Percentiles rank a stretch among this genome's conserved stretches.
Evolutionary conservation across 2,329 filamentous ascomycete species (phyloP).

Genomic region (Aureobasidium pullulans): DNA sequence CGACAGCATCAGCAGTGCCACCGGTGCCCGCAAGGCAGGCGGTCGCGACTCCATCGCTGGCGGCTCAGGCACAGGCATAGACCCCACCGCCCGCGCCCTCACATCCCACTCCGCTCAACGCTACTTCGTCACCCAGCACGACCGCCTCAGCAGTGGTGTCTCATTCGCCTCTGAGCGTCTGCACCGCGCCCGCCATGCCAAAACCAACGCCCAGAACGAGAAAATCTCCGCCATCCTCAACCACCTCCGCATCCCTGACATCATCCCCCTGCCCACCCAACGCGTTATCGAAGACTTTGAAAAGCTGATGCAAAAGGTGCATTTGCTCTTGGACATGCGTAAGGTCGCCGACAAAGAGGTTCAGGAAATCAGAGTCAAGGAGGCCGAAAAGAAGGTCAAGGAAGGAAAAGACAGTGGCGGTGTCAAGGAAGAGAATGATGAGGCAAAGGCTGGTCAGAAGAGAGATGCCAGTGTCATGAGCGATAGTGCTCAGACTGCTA

Average conservation of each 20-base stretch:
- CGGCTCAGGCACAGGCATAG: constrained; percentile 23
- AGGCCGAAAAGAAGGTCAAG: constrained; percentile 27
- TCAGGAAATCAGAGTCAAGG: constrained; percentile 55
- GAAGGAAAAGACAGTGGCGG: constrained; percentile 3
- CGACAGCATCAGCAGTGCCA: constrained; percentile 35
- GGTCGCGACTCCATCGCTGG: constrained; percentile 35
- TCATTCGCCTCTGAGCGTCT: constrained; percentile 83
- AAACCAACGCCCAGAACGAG: constrained; percentile 66
- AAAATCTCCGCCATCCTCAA: constrained; percentile 66
- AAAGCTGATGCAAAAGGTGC: constrained; percentile 59
- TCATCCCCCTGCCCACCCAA: constrained; percentile 68
- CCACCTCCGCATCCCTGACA: constrained; percentile 62
- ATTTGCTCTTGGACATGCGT: constrained; percentile 61
- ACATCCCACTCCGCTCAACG: constrained; percentile 66
- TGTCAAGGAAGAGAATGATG: constrained; percentile 11
- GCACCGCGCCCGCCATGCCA: constrained; percentile 69
- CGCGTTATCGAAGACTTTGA: constrained; percentile 66
- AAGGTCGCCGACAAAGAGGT: constrained; percentile 72
- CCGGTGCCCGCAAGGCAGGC: constrained; percentile 25
- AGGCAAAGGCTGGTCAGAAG: constrained; percentile 12
- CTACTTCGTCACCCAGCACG: constrained; percentile 70
- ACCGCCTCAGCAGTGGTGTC: constrained; percentile 77
- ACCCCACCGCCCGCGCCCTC: constrained; percentile 46
- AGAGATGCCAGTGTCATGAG: constrained; percentile 17
- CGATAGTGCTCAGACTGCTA: constrained; percentile 4